Conservation (phyloP, 306 rosid species). For the Cicer bijugum region DNA sequence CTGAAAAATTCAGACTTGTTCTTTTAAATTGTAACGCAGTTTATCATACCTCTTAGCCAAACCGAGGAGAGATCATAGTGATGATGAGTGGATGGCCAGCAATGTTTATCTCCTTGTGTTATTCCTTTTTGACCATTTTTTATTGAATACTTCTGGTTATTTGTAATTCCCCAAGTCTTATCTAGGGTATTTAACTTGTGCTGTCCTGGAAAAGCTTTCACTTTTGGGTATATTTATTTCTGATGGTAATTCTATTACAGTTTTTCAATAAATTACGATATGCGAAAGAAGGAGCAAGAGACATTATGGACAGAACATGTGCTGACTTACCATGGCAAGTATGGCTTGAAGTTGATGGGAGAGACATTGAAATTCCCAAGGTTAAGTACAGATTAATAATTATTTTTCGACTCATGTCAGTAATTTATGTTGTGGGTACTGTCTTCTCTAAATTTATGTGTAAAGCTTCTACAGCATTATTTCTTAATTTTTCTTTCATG, state of each 20-base stretch:
- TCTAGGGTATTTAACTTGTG: constrained; percentile 21
- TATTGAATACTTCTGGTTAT: constrained; percentile 7
- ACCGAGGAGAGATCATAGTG: constrained; percentile 26
- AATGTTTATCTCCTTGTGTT: constrained; percentile 17
- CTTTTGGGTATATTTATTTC: constrained; percentile 34
- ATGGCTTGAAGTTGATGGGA: constrained; percentile 86
- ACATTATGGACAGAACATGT: constrained; percentile 81
- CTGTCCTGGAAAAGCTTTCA: constrained; percentile 25
- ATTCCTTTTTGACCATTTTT: constrained; percentile 8
- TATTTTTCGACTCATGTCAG: constrained; percentile 22
- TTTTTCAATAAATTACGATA: constrained; percentile 72
- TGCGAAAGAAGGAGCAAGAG: constrained; percentile 89
- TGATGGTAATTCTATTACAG: constrained; percentile 49
- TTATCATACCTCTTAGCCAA: constrained; percentile 23
- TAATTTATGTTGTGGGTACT: constrained; percentile 19
- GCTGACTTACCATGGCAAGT: constrained; percentile 91
- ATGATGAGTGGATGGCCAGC: constrained; percentile 34
- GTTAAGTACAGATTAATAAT: constrained; percentile 42
- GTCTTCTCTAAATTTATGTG: constrained; percentile 31
- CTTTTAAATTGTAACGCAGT: not conserved
- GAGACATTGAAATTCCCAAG: constrained; percentile 72
- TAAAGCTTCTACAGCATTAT: constrained; percentile 17
- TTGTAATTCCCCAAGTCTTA: constrained; percentile 28
- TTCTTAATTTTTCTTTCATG: constrained; percentile 33
- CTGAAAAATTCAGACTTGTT: constrained; percentile 19